Conservation (phyloP, 1,284 basidiomycete species). For the Anthracocystis panici-leucophaei region DNA sequence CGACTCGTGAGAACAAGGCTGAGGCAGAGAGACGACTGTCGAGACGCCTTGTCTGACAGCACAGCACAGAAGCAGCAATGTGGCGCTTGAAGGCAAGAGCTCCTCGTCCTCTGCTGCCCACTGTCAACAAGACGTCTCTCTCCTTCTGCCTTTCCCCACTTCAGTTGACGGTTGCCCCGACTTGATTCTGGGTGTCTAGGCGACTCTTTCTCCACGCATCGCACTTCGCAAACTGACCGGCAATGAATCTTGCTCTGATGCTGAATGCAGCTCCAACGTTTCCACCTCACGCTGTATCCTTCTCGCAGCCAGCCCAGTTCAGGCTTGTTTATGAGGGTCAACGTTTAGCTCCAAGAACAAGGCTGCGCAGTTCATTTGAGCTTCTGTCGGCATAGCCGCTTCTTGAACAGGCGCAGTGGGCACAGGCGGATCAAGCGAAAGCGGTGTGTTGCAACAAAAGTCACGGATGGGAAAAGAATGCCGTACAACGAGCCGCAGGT, state of each 20-base stretch:
- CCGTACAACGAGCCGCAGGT: slow-evolving; percentile 4
- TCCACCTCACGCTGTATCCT: too few species aligned
- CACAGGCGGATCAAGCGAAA: neutral
- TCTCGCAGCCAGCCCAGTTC: too few species aligned
- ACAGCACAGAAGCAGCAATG: too few species aligned
- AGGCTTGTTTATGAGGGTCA: too few species aligned
- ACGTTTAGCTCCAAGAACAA: too few species aligned
- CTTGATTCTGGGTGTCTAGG: slow-evolving; percentile 3
- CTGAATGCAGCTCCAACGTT: too few species aligned
- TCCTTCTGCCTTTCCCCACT: neutral
- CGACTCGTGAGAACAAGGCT: neutral
- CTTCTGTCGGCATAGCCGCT: too few species aligned
- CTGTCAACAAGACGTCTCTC: neutral
- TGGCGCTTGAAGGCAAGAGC: too few species aligned
- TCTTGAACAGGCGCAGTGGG: too few species aligned
- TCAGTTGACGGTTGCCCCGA: slow-evolving; percentile 1
- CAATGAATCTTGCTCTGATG: neutral
- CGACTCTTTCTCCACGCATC: too few species aligned
- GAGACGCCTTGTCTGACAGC: slow-evolving; percentile 1
- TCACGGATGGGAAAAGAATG: neutral
- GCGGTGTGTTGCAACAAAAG: neutral
- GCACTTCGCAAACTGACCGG: neutral
- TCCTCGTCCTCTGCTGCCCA: neutral
- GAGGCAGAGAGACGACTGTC: slow-evolving; percentile 1
- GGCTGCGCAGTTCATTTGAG: too few species aligned